phyloP scores from a whole-genome alignment of 768 basidiomycete genomes.

The Mycena maculata region DNA sequence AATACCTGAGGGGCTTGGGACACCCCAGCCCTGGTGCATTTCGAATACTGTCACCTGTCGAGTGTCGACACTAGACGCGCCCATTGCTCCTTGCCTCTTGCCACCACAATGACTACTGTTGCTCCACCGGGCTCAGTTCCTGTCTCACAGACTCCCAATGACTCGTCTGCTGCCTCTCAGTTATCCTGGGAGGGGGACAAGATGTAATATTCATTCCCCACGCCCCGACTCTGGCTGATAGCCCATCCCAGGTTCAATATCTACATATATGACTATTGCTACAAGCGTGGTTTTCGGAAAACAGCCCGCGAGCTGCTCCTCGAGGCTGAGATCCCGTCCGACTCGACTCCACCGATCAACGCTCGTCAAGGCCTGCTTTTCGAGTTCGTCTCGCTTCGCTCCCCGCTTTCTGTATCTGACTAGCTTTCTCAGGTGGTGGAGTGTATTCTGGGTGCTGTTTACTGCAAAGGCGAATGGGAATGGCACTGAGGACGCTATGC shows the following conservation, averaged over 20 bases:
- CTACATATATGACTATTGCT: conserved; percentile 89
- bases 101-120: conserved; percentile 33
- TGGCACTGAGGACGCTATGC: conserved; percentile 76
- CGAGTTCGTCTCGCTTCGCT: conserved; percentile 64
- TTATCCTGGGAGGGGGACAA: conserved; percentile 87
- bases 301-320: conserved; percentile 73
- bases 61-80: conserved; percentile 24
- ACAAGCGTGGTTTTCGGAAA: conserved; percentile 80
- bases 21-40: conserved; percentile 8
- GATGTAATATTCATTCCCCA: conserved; percentile 60
- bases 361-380: conserved; percentile 86
- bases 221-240: conserved; percentile 15
- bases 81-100: conserved; percentile 23
- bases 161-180: conserved; percentile 30
- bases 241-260: conserved; percentile 79
- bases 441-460: conserved; percentile 89
- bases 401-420: conserved; percentile 23
- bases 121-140: conserved; percentile 25
- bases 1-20: background rate
- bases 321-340: conserved; percentile 74
- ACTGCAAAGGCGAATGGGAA: conserved; percentile 78
- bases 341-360: conserved; percentile 81
- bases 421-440: conserved; percentile 77
- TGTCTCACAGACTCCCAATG: conserved; percentile 30
- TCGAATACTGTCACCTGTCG: conserved; percentile 26